Conservation (phyloP, 768 basidiomycete species). For the Kockovaella imperatae region DNA sequence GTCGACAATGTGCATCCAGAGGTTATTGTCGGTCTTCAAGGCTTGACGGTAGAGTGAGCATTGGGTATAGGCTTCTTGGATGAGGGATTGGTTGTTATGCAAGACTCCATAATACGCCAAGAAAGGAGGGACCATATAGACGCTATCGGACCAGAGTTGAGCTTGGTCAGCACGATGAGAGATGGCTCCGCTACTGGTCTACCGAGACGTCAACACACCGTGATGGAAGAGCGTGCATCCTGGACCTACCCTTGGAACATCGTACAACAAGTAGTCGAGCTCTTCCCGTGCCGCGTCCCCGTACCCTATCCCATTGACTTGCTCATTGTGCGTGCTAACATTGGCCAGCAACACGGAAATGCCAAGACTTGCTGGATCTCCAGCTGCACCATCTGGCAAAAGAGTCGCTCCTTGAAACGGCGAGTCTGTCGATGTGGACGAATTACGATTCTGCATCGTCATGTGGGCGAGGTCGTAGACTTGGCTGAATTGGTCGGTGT, state of each 20-base stretch:
- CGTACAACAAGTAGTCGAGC: constrained; percentile 34
- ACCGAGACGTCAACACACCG: neutral
- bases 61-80: constrained; percentile 48
- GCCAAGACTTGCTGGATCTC: constrained; percentile 43
- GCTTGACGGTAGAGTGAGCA: constrained; percentile 47
- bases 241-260: constrained; percentile 36
- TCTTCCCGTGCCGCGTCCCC: constrained; percentile 32
- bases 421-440: constrained; percentile 1
- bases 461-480: constrained; percentile 32
- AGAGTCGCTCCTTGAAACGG: constrained; percentile 10
- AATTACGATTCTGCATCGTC: constrained; percentile 36
- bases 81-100: constrained; percentile 44
- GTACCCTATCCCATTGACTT: constrained; percentile 36
- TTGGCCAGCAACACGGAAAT: constrained; percentile 33
- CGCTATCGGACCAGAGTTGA: constrained; percentile 43
- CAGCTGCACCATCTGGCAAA: constrained; percentile 37
- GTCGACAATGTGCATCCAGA: constrained; percentile 47
- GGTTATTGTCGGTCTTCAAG: constrained; percentile 37
- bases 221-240: neutral
- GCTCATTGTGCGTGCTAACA: constrained; percentile 15
- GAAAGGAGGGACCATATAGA: constrained; percentile 45
- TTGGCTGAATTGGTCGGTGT: constrained; percentile 17
- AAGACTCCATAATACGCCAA: constrained; percentile 48
- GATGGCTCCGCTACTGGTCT: constrained; percentile 47
- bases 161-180: constrained; percentile 45